phyloP scores from a whole-genome alignment of 805 yeast species.

The Suhomyces sp. region DNA sequence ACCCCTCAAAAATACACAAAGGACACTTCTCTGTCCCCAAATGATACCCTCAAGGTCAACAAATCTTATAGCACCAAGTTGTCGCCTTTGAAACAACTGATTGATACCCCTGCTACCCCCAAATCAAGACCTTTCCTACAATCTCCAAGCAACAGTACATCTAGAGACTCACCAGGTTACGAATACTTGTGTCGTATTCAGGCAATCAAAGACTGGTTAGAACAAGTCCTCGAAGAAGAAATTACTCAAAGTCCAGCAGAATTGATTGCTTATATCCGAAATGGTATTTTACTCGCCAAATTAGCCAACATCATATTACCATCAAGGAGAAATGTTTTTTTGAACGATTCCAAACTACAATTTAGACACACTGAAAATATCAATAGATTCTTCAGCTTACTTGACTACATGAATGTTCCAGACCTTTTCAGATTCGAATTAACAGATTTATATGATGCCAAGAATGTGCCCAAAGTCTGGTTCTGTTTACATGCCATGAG shows the following conservation, averaged over 20 bases:
- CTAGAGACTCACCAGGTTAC: constrained; percentile 46
- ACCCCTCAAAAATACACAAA: no score
- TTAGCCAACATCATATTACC: constrained; percentile 74
- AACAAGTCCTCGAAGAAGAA: constrained; percentile 54
- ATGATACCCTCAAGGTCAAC: neutral
- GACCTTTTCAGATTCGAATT: constrained; percentile 86
- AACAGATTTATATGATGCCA: constrained; percentile 89
- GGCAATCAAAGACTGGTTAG: constrained; percentile 83
- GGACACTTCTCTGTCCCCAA: constrained; percentile 1
- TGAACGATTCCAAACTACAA: constrained; percentile 58
- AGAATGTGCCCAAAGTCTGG: constrained; percentile 89
- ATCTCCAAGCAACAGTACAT: constrained; percentile 29
- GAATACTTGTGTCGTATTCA: constrained; percentile 79
- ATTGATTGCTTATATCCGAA: constrained; percentile 64
- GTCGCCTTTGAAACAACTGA: constrained; percentile 13
- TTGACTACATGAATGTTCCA: constrained; percentile 73
- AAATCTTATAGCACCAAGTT: constrained; percentile 4
- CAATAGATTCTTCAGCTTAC: constrained; percentile 71
- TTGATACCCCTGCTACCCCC: constrained; percentile 12
- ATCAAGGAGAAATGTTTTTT: constrained; percentile 53
- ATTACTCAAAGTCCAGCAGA: constrained; percentile 56
- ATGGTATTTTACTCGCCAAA: constrained; percentile 85
- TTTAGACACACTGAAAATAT: constrained; percentile 93
- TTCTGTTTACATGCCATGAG: constrained; percentile 90
- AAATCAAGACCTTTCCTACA: constrained; percentile 21